Evolutionary conservation across 2,329 filamentous ascomycete species (phyloP), one percentile per base, ranked within the genome.

Genomic region (Aquanectria penicillioides): DNA sequence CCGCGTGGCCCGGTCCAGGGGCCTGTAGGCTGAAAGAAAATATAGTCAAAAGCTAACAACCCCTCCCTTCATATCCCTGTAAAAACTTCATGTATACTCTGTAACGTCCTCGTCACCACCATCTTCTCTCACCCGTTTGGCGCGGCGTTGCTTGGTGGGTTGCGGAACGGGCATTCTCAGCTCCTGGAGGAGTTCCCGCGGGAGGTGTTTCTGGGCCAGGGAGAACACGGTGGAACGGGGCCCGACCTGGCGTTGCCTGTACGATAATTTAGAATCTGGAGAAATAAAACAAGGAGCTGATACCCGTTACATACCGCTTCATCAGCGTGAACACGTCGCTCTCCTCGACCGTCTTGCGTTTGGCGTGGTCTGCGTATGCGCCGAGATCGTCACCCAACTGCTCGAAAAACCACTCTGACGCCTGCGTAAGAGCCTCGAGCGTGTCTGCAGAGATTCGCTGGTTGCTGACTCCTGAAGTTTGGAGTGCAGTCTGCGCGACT

Each of bases 381-480:
- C 86, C 86, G 52, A 97, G 77, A 71, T 97, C 93, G 59, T 93
- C 90, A 43, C 91, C 88, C 3, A 91, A 80, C 74, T 97, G 93
- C 76, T 96, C 92, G 73, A 97, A 97, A 75, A 93, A 97, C 90
- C 92, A 95, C 61, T 96, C 92, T 3, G 91, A 91, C 1, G 93
- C 92, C 72, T 93, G 89, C 69, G 89, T 88, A 51, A 97, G 86
- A 5, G 89, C 89, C 25, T 85, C 83, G 31, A 97, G 78, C 2
- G 91, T 89, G 48, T 95, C 91, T 40, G 90, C 87, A 56, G 83
- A 87, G 41, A 97, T 85, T 64, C 89, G 91, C 5, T 86, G 80
- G 66, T 89, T 92, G 66, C 83, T 83, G 9, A 83, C 80, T 17
- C 88, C 87, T 38, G 88, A 86, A 4, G 86, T 86, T 66, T 88